A percentile compares a stretch with the other conserved stretches of the same genome.
These are phyloP conservation scores for Achlya hypogyna DNA, from an alignment of 352 stramenopile genomes.

Conservation along the genomic window DNA sequence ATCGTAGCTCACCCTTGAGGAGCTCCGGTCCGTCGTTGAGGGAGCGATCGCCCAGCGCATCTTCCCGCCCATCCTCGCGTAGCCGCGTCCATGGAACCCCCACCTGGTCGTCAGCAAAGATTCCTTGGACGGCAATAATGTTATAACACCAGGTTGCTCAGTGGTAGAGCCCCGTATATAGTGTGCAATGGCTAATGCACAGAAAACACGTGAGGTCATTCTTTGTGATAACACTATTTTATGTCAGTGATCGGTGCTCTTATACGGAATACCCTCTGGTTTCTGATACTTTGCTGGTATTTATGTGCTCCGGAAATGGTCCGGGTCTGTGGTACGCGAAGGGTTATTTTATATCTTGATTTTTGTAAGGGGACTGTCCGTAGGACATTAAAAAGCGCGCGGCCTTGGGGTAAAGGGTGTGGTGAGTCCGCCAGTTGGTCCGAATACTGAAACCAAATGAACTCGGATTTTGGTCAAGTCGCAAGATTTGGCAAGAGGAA, in stretches of 20 bases:
- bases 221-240: neutral
- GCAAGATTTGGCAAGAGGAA: neutral
- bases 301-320: neutral
- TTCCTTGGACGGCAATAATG: too few relatives aligned
- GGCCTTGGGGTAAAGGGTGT: neutral
- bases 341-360: neutral
- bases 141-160: too few relatives aligned
- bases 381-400: neutral
- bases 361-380: neutral
- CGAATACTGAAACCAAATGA: slow-evolving; percentile 1
- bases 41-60: slow-evolving; percentile 73
- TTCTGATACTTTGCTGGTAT: neutral
- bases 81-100: neutral
- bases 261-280: too few relatives aligned
- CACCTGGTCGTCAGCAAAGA: neutral
- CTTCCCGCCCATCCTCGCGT: slow-evolving; percentile 63
- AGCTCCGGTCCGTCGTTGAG: slow-evolving; percentile 52
- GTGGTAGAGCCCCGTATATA: too few relatives aligned
- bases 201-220: too few relatives aligned
- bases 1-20: slow-evolving; percentile 40
- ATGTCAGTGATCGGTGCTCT: too few relatives aligned
- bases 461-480: neutral
- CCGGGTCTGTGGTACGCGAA: neutral
- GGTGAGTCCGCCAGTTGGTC: neutral
- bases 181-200: too few relatives aligned